Conservation (phyloP, 352 stramenopile genomes). For the Globisporangium radiosum region DNA sequence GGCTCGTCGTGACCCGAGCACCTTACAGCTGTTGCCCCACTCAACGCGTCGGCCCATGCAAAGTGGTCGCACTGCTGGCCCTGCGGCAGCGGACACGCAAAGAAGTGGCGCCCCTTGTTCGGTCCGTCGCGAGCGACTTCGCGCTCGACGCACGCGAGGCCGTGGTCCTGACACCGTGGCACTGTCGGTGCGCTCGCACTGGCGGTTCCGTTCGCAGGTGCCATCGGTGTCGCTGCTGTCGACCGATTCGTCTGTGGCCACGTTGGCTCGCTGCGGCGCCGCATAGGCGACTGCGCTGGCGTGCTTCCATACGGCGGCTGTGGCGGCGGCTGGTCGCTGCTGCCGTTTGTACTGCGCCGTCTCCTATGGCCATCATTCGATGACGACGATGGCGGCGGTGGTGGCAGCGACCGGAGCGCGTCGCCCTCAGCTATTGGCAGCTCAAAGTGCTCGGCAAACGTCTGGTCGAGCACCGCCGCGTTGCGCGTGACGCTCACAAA, state of each 20-base stretch:
- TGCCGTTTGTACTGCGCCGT: conserved; percentile 5
- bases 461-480: conserved; percentile 84
- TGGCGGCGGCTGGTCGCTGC: conserved; percentile 1
- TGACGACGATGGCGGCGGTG: not conserved
- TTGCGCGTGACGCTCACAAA: conserved; percentile 70
- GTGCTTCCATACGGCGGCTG: not conserved
- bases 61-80: conserved; percentile 91
- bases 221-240: too few species aligned
- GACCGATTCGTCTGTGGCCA: not conserved
- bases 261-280: not conserved
- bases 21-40: conserved; percentile 10
- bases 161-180: conserved; percentile 43
- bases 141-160: conserved; percentile 40
- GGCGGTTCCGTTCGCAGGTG: not conserved
- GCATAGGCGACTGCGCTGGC: not conserved
- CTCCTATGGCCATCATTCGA: not conserved
- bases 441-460: conserved; percentile 88
- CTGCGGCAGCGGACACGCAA: conserved; percentile 76
- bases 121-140: conserved; percentile 48
- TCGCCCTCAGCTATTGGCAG: conserved; percentile 22
- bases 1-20: conserved; percentile 58
- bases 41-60: conserved; percentile 54
- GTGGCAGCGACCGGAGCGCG: not conserved
- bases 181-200: not conserved
- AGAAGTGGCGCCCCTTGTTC: conserved; percentile 93